Percentiles rank a stretch among this genome's conserved stretches.
Conservation (phyloP, 1,139 yeast genomes). For the Komagataea norvegica region DNA sequence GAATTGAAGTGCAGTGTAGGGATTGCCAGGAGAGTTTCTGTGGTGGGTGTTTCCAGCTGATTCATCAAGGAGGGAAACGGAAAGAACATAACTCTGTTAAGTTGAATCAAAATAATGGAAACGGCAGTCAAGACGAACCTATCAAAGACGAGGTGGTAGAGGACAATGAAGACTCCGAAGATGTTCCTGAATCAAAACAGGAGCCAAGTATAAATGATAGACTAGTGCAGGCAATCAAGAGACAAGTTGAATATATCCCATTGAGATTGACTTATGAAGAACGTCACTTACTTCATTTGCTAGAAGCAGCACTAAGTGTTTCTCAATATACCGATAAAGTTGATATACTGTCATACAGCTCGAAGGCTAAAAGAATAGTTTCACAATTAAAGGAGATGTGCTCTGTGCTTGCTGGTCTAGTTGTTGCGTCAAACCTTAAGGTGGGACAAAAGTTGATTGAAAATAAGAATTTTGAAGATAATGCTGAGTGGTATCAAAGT, state of each 20-base stretch:
- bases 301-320: constrained; percentile 69
- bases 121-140: constrained; percentile 19
- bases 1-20: constrained; percentile 51
- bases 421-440: constrained; percentile 67
- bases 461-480: constrained; percentile 57
- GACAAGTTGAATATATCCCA: constrained; percentile 53
- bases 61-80: constrained; percentile 63
- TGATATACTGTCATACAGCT: constrained; percentile 56
- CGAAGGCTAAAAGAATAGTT: constrained; percentile 63
- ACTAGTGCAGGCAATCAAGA: constrained; percentile 31
- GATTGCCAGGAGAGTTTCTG: constrained; percentile 64
- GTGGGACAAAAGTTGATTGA: constrained; percentile 57
- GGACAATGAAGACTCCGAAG: constrained; percentile 6
- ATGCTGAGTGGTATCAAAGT: constrained; percentile 62
- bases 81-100: constrained; percentile 37
- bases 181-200: neutral
- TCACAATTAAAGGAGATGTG: constrained; percentile 68
- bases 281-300: constrained; percentile 54
- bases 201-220: constrained; percentile 8
- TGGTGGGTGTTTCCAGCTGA: constrained; percentile 57
- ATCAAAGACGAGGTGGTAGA: constrained; percentile 17
- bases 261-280: constrained; percentile 61
- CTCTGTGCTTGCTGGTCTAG: constrained; percentile 66
- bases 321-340: constrained; percentile 73
- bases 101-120: constrained; percentile 16